Evolutionary conservation across 208 protist genomes (phyloP).

Genomic region (Zelonia costaricensis): DNA sequence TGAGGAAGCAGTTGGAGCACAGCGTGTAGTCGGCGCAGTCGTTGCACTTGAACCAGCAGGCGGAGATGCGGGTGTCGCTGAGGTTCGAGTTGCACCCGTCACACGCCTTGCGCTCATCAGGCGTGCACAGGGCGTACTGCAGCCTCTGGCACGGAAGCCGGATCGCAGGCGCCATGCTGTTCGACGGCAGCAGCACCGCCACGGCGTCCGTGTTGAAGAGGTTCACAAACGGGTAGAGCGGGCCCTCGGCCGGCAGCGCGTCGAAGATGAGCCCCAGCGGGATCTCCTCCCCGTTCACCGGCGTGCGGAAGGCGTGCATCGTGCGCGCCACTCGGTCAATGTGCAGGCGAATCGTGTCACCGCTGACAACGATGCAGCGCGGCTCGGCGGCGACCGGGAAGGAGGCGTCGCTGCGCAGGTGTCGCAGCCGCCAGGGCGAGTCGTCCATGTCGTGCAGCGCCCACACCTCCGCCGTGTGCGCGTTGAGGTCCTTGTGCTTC

Average conservation of each 20-base stretch:
- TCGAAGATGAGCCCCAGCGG: constrained; percentile 81
- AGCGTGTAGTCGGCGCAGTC: constrained; percentile 89
- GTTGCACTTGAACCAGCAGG: constrained; percentile 90
- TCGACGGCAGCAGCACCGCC: constrained; percentile 80
- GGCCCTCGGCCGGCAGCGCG: constrained; percentile 57
- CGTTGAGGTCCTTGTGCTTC: constrained; percentile 71
- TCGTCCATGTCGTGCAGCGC: constrained; percentile 92
- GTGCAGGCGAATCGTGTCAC: constrained; percentile 83
- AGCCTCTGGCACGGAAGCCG: constrained; percentile 78
- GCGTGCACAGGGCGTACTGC: constrained; percentile 55
- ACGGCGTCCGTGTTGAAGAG: constrained; percentile 90
- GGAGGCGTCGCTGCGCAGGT: constrained; percentile 54
- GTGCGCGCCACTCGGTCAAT: constrained; percentile 76
- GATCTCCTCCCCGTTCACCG: constrained; percentile 75
- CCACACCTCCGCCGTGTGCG: constrained; percentile 76
- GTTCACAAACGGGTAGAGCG: constrained; percentile 86
- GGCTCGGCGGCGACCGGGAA: constrained; percentile 77
- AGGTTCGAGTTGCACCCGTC: constrained; percentile 71
- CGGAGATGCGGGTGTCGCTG: constrained; percentile 43
- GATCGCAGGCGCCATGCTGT: constrained; percentile 41
- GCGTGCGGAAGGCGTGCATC: constrained; percentile 85
- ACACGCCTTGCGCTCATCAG: constrained; percentile 60
- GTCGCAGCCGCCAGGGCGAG: constrained; percentile 75
- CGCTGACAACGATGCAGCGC: constrained; percentile 87
- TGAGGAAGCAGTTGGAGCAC: constrained; percentile 76